phyloP scores from a whole-genome alignment of 805 yeast genomes.

The Candida maltosa region DNA sequence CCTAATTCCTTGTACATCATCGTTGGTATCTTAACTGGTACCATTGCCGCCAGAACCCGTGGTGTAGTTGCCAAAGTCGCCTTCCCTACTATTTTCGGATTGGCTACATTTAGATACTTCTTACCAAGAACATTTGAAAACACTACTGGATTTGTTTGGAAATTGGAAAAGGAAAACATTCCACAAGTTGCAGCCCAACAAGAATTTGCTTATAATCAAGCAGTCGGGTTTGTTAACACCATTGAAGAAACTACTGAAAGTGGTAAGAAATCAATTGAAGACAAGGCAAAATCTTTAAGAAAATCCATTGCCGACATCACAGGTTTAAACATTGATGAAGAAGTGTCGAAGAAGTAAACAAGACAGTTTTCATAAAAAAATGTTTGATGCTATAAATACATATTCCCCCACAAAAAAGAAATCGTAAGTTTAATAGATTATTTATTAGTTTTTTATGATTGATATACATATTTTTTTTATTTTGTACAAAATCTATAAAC shows the following conservation, averaged over 20 bases:
- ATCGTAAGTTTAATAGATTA: no score
- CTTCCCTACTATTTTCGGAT: conserved; percentile 60
- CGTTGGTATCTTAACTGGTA: conserved; percentile 69
- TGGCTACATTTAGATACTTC: conserved; percentile 62
- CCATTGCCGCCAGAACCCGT: conserved; percentile 68
- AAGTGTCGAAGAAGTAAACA: conserved; percentile 45
- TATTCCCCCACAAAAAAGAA: no score
- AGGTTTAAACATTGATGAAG: conserved; percentile 68
- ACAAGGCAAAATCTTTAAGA: conserved; percentile 36
- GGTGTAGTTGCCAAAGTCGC: conserved; percentile 51
- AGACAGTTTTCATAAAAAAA: background rate
- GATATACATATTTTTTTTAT: background rate
- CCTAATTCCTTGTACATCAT: conserved; percentile 70
- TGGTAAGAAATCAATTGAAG: conserved; percentile 34
- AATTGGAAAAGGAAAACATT: conserved; percentile 53
- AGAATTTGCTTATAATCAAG: conserved; percentile 41
- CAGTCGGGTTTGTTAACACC: conserved; percentile 41
- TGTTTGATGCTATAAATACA: no score
- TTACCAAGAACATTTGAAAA: conserved; percentile 71
- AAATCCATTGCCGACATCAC: conserved; percentile 50
- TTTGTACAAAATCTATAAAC: background rate
- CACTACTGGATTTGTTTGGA: conserved; percentile 55
- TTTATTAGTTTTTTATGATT: background rate
- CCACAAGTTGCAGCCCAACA: conserved; percentile 69
- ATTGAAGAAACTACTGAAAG: conserved; percentile 42